These are phyloP conservation scores for Hylodesmum podocarpum DNA, from an alignment of 306 rosid species.

Conservation along the genomic window DNA sequence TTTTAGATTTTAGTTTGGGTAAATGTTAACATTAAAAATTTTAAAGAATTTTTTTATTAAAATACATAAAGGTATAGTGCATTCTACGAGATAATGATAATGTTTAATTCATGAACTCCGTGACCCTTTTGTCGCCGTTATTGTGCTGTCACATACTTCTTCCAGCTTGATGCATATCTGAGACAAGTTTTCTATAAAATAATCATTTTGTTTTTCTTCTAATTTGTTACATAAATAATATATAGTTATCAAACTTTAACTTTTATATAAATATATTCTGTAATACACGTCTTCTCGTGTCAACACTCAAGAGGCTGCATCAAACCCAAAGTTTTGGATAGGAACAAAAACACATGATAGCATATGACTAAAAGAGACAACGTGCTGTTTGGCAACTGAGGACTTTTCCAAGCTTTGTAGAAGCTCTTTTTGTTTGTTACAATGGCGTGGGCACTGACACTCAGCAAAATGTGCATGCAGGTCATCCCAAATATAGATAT, in stretches of 20 bases:
- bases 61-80: too few relatives aligned
- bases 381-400: slow-evolving; percentile 11
- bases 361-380: not conserved
- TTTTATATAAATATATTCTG: not conserved
- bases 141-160: slow-evolving; percentile 21
- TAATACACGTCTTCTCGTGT: not conserved
- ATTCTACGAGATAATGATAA: not conserved
- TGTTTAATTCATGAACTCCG: slow-evolving; percentile 33
- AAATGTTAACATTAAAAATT: too few relatives aligned
- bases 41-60: too few relatives aligned
- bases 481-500: too few relatives aligned
- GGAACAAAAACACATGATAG: slow-evolving; percentile 7
- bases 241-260: not conserved
- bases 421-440: not conserved
- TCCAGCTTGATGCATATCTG: slow-evolving; percentile 25
- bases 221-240: too few relatives aligned
- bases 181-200: slow-evolving; percentile 24
- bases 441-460: not conserved
- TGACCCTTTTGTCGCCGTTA: slow-evolving; percentile 31
- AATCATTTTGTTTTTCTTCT: too few relatives aligned
- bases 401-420: not conserved
- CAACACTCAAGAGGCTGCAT: slow-evolving; percentile 25
- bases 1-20: slow-evolving; percentile 8
- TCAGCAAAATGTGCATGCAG: too few relatives aligned
- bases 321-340: slow-evolving; percentile 30